Conservation (phyloP, 495 filamentous ascomycete species). For the Lasiosphaeriaceae sp. region DNA sequence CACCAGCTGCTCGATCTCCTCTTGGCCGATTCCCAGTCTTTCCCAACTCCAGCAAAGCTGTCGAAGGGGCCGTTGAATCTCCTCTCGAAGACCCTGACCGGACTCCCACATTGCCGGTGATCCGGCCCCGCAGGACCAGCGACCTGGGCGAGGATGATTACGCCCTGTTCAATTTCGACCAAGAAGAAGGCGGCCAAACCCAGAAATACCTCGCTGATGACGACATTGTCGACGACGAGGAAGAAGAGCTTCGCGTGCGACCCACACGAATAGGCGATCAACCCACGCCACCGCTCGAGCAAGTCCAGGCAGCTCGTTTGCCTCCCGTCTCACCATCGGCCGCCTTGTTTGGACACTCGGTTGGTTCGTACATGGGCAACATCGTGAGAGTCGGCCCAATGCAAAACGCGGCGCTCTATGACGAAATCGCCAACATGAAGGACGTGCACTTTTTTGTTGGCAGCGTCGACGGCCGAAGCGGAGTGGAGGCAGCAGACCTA, state of each 20-base stretch:
- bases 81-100: neutral
- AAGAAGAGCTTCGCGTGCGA: slow-evolving; percentile 8
- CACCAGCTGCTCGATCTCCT: slow-evolving; percentile 9
- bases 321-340: slow-evolving; percentile 23
- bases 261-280: neutral
- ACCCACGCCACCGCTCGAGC: slow-evolving; percentile 4
- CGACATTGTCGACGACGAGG: slow-evolving; percentile 17
- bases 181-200: slow-evolving; percentile 12
- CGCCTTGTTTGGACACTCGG: slow-evolving; percentile 23
- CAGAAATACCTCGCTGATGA: slow-evolving; percentile 20
- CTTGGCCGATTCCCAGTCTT: slow-evolving; percentile 13
- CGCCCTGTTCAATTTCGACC: slow-evolving; percentile 26
- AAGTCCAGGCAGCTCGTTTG: neutral
- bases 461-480: slow-evolving; percentile 39
- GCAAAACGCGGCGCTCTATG: slow-evolving; percentile 38
- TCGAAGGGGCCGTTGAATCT: neutral
- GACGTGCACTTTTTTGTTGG: slow-evolving; percentile 44
- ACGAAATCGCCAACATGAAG: slow-evolving; percentile 41
- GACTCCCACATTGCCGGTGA: neutral
- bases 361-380: slow-evolving; percentile 44
- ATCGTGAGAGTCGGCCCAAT: slow-evolving; percentile 29
- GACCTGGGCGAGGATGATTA: slow-evolving; percentile 17
- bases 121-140: neutral
- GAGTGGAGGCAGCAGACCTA: slow-evolving; percentile 33
- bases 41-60: slow-evolving; percentile 2